Conservation (phyloP, 2,329 filamentous ascomycete genomes). For the Teratosphaeria destructans region DNA sequence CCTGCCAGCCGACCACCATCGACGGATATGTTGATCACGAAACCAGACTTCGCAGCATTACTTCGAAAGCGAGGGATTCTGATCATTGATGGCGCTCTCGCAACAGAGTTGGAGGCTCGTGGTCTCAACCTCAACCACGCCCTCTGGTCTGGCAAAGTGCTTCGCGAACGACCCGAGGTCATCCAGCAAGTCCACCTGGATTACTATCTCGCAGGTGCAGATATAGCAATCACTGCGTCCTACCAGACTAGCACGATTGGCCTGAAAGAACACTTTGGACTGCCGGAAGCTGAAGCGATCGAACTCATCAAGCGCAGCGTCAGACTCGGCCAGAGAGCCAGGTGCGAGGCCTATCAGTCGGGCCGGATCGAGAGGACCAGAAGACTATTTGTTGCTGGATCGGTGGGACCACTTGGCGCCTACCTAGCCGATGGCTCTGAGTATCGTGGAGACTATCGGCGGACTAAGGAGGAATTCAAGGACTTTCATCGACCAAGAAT, state of each 20-base stretch:
- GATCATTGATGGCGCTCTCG: conserved; percentile 37
- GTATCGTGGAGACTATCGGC: conserved; percentile 34
- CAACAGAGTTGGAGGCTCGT: conserved; percentile 36
- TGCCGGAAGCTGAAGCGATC: conserved; percentile 25
- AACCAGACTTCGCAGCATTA: conserved; percentile 12
- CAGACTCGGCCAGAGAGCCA: conserved; percentile 29
- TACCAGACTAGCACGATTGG: conserved; percentile 38
- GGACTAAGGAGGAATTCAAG: conserved; percentile 22
- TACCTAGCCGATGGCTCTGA: conserved; percentile 38
- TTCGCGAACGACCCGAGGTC: conserved; percentile 29
- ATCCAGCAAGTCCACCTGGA: conserved; percentile 35
- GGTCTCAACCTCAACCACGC: conserved; percentile 33
- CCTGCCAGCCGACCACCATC: background rate
- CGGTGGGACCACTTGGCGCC: conserved; percentile 39
- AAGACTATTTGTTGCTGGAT: conserved; percentile 32
- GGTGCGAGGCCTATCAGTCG: conserved; percentile 20
- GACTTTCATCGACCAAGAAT: conserved; percentile 36
- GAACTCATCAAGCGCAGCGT: conserved; percentile 32
- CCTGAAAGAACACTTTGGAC: conserved; percentile 27
- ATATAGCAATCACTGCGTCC: conserved; percentile 37
- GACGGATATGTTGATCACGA: conserved; percentile 11
- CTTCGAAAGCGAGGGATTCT: conserved; percentile 21
- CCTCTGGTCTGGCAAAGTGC: conserved; percentile 36
- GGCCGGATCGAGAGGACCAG: conserved; percentile 1
- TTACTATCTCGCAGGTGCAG: conserved; percentile 36